phyloP scores from a whole-genome alignment of 345 rosid species.

The Hypericum perforatum region DNA sequence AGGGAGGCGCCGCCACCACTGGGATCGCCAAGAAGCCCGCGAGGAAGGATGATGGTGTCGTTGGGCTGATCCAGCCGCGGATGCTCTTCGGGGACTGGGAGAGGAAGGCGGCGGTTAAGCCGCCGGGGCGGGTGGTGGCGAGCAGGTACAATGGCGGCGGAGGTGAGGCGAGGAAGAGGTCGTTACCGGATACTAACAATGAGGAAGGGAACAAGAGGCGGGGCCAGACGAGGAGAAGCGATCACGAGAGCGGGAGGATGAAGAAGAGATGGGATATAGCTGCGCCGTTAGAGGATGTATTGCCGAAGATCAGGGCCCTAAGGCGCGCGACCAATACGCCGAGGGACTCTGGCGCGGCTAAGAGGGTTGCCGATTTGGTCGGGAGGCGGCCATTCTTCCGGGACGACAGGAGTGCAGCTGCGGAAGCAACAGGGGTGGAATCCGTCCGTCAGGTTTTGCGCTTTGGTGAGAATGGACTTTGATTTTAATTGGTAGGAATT shows the following conservation, averaged over 20 bases:
- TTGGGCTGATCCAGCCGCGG: slow-evolving; percentile 61
- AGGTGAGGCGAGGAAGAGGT: slow-evolving; percentile 50
- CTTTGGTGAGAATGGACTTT: slow-evolving; percentile 22
- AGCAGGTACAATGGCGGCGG: slow-evolving; percentile 43
- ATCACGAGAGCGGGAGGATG: slow-evolving; percentile 42
- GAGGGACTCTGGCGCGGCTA: slow-evolving; percentile 87
- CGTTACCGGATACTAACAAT: slow-evolving; percentile 56
- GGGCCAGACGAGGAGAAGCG: slow-evolving; percentile 13
- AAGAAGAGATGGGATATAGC: slow-evolving; percentile 73
- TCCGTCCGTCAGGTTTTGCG: slow-evolving; percentile 35
- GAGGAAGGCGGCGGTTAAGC: slow-evolving; percentile 47
- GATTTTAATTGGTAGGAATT: too few relatives aligned
- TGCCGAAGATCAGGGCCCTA: slow-evolving; percentile 66
- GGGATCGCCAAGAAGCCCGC: slow-evolving; percentile 43
- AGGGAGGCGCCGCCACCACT: slow-evolving; percentile 46
- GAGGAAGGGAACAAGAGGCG: slow-evolving; percentile 58
- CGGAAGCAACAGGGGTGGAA: neutral
- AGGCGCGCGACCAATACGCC: slow-evolving; percentile 46
- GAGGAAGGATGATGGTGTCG: slow-evolving; percentile 50
- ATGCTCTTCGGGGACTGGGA: slow-evolving; percentile 72
- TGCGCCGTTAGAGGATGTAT: slow-evolving; percentile 16
- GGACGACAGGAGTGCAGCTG: slow-evolving; percentile 17
- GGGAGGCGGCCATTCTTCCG: slow-evolving; percentile 47
- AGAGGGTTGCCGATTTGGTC: slow-evolving; percentile 70
- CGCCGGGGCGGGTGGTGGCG: slow-evolving; percentile 64